Conservation (phyloP, 2,329 filamentous ascomycete genomes). For the Penicillium brasilianum region DNA sequence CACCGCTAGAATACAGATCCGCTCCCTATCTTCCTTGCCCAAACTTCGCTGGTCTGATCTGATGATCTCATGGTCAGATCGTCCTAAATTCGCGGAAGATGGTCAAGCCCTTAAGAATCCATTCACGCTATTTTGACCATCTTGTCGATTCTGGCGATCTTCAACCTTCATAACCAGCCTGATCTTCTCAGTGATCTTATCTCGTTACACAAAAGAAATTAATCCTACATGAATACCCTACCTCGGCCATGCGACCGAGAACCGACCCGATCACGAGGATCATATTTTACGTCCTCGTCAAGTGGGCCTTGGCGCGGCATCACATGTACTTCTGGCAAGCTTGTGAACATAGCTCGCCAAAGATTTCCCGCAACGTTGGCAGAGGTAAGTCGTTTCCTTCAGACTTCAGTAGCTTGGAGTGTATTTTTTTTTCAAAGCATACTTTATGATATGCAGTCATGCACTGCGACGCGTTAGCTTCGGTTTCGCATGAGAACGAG, state of each 20-base stretch:
- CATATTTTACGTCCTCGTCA: too few relatives aligned
- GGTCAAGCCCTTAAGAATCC: neutral
- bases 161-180: neutral
- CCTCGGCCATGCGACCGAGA: slow-evolving; percentile 1
- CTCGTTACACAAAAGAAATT: neutral
- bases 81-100: neutral
- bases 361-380: too few relatives aligned
- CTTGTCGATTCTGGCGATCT: neutral
- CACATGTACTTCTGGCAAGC: neutral
- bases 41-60: too few relatives aligned
- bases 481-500: neutral
- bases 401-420: neutral
- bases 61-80: too few relatives aligned
- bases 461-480: neutral
- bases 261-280: neutral
- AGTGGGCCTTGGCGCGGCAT: neutral
- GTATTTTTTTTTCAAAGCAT: neutral
- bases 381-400: neutral
- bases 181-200: neutral
- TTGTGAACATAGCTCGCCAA: neutral
- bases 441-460: neutral
- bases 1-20: neutral
- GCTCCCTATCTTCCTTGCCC: neutral
- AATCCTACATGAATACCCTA: neutral
- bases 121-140: neutral